Evolutionary conservation across 2,329 filamentous ascomycete genomes (phyloP), one percentile per base, ranked within the genome.

Genomic region (Ophiobolus disseminans): DNA sequence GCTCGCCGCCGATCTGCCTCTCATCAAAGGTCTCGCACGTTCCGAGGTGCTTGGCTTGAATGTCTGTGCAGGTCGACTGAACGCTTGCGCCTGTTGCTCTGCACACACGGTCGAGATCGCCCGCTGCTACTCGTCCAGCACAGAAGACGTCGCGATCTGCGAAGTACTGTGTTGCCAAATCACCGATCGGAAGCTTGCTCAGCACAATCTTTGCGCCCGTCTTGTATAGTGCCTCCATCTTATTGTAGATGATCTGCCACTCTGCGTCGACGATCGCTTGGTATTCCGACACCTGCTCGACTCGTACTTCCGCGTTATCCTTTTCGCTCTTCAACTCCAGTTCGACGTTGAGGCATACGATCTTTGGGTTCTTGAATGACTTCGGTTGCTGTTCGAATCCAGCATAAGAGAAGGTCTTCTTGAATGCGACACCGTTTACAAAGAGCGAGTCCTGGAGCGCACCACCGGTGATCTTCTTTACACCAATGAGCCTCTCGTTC

Each of bases 161-260:
- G 70, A 99, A 99, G 80, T 87, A 96, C 65, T 99, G 94, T 46
- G 94, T 99, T 51, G 94, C 94, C 70, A 99, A 79, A 80, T 99
- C 94, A 69, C 94, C 94, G 69, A 99, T 97, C 31, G 94, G 94
- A 54, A 97, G 82, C 79, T 97, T 97, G 78, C 91, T 96, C 48
- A 99, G 86, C 32, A 99, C 91, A 41, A 99, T 91, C 84, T 97
- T 96, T 58, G 94, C 94, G 45, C 94, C 94, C 5, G 93, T 97
- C 77, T 93, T 87, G 82, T 93, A 85, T 44, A 96, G 79, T 39
- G 93, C 90, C 79, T 99, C 94, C 73, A 99, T 89, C 83, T 99
- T 99, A 82, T 97, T 93, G 85, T 88, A 97, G 75, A 99, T 99
- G 72, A 99, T 99, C 77, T 97, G 91, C 94, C 94, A 99, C 77